These are phyloP conservation scores for Alnus glutinosa DNA, from an alignment of 306 rosid species.

Conservation along the genomic window DNA sequence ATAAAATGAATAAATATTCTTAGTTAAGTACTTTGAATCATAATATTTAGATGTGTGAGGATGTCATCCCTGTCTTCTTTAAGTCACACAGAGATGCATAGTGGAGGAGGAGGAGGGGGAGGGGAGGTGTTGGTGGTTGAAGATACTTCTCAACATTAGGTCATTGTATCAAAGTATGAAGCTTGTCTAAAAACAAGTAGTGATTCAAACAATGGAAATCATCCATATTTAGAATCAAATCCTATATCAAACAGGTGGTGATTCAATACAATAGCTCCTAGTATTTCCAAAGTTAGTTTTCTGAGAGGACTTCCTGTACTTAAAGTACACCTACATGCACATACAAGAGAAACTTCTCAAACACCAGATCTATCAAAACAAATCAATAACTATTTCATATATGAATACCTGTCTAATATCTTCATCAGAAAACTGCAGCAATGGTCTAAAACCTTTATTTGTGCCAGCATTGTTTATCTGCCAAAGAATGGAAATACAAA, in stretches of 20 bases:
- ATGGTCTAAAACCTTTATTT: conserved; percentile 91
- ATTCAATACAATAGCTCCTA: neutral
- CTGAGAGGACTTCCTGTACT: neutral
- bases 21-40: neutral
- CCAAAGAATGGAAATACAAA: conserved; percentile 14
- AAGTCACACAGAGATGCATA: neutral
- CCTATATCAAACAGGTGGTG: neutral
- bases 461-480: conserved; percentile 95
- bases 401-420: conserved; percentile 79
- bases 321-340: neutral
- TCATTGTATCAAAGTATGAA: neutral
- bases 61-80: neutral
- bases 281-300: neutral
- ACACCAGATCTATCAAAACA: neutral
- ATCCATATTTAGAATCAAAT: neutral
- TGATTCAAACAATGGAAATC: neutral
- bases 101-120: neutral
- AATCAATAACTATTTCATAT: conserved; percentile 1
- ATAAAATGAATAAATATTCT: neutral
- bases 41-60: neutral
- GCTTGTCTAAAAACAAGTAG: neutral
- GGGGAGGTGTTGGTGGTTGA: too few relatives aligned
- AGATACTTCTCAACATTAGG: neutral
- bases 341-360: neutral
- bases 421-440: conserved; percentile 87